Conservation (phyloP, 2,329 filamentous ascomycete species). For the Alternaria incomplexa region DNA sequence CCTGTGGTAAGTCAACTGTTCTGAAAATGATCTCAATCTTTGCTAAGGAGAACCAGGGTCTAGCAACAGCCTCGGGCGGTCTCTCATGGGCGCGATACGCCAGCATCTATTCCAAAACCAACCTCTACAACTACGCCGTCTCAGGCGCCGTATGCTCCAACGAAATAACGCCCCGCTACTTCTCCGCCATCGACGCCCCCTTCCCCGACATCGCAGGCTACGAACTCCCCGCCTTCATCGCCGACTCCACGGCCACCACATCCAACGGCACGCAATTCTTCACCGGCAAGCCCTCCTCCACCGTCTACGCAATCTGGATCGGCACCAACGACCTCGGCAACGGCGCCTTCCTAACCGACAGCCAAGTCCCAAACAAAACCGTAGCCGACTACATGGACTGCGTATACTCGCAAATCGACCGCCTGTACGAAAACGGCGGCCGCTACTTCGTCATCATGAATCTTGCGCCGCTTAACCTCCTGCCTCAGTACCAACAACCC, state of each 20-base stretch:
- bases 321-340: constrained; percentile 80
- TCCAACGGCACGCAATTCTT: constrained; percentile 53
- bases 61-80: constrained; percentile 68
- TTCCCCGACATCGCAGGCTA: constrained; percentile 64
- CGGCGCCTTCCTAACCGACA: constrained; percentile 69
- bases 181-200: constrained; percentile 56
- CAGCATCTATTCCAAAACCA: constrained; percentile 63
- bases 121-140: constrained; percentile 72
- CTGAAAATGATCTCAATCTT: neutral
- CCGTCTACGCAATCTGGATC: constrained; percentile 79
- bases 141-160: constrained; percentile 76
- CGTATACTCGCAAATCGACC: constrained; percentile 67
- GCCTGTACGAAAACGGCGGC: constrained; percentile 69
- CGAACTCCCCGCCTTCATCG: constrained; percentile 56
- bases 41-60: constrained; percentile 41
- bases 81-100: constrained; percentile 73
- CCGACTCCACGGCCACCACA: constrained; percentile 46
- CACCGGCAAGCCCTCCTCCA: constrained; percentile 60
- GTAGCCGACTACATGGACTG: constrained; percentile 72
- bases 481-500: constrained; percentile 68
- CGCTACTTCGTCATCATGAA: constrained; percentile 77
- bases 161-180: constrained; percentile 64
- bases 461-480: constrained; percentile 68
- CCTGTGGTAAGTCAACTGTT: constrained; percentile 48
- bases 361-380: constrained; percentile 64